Evolutionary conservation across 768 basidiomycete species (phyloP), one percentile per base, ranked within the genome.

Genomic region (Candolleomyces efflorescens): DNA sequence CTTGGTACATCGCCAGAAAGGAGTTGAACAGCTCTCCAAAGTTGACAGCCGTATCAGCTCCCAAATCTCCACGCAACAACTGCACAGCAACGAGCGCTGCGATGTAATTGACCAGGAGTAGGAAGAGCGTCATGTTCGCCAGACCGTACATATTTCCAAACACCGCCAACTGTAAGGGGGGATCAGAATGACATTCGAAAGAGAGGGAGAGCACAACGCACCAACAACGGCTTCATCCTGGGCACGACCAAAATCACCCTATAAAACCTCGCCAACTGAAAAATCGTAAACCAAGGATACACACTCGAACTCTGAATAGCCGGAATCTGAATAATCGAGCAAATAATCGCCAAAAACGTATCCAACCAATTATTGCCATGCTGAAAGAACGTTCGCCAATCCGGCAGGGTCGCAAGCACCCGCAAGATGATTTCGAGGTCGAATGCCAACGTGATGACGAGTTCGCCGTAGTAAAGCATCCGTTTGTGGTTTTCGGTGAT

Each of bases 121-220:
- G 80, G 76, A 98, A 98, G 32, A 95, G 69, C 6, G 89, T 81
- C 92, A 97, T 95, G 78, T 98, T 98, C 26, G 80, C 76, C 18
- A 98, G 77, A 71, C 92, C 94, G 59, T 88, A 87, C 78, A 97
- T 84, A 67, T 94, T 94, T 10, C 95, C 94, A 63, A 96, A 94
- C 1, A 97, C 90, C 1, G 89, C 87, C 17, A 90, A 76, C 94
- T 94, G 61, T n/a, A n/a, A 0, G 53, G 13, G 36, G 22, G 23
- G 20, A 5, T 49, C 39, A 48, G n/a, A 57, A 50, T n/a, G n/a
- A n/a, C n/a, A n/a, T n/a, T n/a, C n/a, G 13, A n/a, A 39, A 48
- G 17, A 38, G 39, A 43, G 13, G 32, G 15, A n/a, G 23, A 15
- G 6, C 3, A 56, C 54, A 46, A 17, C 20, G 13, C 56, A 95